Conservation (phyloP, 2,329 filamentous ascomycete genomes). For the Escovopsis weberi region DNA sequence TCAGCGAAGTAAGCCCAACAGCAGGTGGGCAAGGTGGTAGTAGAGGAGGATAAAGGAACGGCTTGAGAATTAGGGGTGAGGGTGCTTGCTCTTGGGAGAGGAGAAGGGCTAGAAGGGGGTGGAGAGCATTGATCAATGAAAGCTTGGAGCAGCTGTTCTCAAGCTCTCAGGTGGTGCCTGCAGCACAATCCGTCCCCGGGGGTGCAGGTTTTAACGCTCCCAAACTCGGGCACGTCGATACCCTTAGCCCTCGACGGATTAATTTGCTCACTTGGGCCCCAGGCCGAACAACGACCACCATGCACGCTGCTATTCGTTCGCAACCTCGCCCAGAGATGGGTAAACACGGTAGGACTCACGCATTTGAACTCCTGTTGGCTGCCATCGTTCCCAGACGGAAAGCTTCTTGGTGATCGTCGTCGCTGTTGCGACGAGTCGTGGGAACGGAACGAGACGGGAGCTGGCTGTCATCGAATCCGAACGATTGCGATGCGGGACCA, state of each 20-base stretch:
- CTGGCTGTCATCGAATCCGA: constrained; percentile 32
- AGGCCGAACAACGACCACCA: no score
- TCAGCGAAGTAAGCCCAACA: no score
- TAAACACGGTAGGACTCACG: constrained; percentile 44
- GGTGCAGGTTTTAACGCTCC: no score
- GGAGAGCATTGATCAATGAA: background rate
- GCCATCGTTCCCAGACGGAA: constrained; percentile 39
- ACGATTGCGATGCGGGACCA: constrained; percentile 43
- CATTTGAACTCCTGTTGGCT: constrained; percentile 55
- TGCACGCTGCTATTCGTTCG: no score
- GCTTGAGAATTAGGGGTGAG: background rate
- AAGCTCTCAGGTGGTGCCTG: background rate
- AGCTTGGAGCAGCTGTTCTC: background rate
- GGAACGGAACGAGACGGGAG: constrained; percentile 76
- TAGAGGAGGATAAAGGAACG: background rate
- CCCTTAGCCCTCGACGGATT: no score
- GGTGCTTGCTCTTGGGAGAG: background rate
- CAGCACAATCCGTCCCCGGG: no score
- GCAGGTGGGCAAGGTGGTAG: no score
- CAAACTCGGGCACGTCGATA: no score
- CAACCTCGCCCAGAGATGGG: no score
- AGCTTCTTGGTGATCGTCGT: constrained; percentile 72
- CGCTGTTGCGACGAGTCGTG: constrained; percentile 75
- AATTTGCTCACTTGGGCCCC: no score
- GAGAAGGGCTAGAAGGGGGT: background rate